Base-by-base conservation (phyloP, 1,284 basidiomycete genomes). In the Termitomyces sp. region DNA sequence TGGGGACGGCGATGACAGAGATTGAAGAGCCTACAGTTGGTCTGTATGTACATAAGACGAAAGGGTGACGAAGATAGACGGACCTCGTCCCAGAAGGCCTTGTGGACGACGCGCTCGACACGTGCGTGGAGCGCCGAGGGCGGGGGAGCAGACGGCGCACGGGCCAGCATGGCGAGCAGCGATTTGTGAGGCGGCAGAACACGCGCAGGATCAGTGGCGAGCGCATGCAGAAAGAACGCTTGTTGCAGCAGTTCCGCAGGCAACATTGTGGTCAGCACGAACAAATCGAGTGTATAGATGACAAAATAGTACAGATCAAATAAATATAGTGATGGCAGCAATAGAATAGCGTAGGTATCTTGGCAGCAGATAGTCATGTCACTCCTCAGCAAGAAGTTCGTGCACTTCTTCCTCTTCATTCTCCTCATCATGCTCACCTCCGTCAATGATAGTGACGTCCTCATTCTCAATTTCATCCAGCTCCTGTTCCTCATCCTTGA, bases 51-150 rank as follows among this genome's bases (percentile, higher is more conserved):
- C 15, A 36, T 36, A 15, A 36, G 33, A 26, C 21, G n/a, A 6
- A 26, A 12, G 4, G 36, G 10, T 9, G 54, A 46, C 15, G n/a
- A 8, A 39, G 44, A 49, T 4, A 5, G 34, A 55, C 56, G 57
- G 63, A 86, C 86, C 74, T 86, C 79, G 41, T 83, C 81, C 87
- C 87, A 90, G 64, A 89, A 90, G 5, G 83, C 85, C 44, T 69
- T 71, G 64, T 84, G 81, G 13, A 80, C 77, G 5, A 79, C 71
- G 52, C 78, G 72, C 56, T 78, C 77, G 5, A 90, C 82, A 56
- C 73, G 75, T 34, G 74, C 70, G 21, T 78, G 73, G 3, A 86
- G 64, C 33, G 50, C 28, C 33, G 59, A 61, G 43, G 26, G 56
- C 17, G 53, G 47, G n/a, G 48, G 19, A 26, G 50, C 54, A 61